Evolutionary conservation across 2,329 filamentous ascomycete genomes (phyloP), one percentile per base, ranked within the genome.

Genomic region (Neodidymelliopsis sp.): DNA sequence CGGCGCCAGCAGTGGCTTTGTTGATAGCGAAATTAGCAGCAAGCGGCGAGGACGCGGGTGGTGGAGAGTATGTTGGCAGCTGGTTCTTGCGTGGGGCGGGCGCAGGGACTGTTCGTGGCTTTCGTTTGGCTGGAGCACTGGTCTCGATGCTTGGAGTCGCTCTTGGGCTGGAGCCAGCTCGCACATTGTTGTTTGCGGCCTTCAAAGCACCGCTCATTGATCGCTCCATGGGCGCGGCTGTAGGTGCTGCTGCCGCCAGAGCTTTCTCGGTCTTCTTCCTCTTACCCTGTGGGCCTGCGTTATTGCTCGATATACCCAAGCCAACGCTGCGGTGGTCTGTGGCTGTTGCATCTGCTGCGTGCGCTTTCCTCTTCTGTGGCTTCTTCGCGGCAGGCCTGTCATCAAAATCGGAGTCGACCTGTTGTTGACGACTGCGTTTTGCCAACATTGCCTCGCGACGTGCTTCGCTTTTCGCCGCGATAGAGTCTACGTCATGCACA

Each of bases 371-470:
- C 53, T 78, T 79, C 22, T 81, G 80, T 53, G 70, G 68, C 70
- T 89, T 90, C 77, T 91, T 94, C 41, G 73, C 66, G 37, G 73
- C 66, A 0, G 64, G 71, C 27, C 76, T 71, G 39, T 95, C 91
- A 58, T 96, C 91, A 56, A 87, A 85, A 63, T 96, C 91, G 0
- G 88, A 90, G 55, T 95, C 91, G 24, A 83, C 80, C 51, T 88
- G 85, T 33, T 88, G 84, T 65, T 85, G 87, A 31, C 71, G 62
- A 57, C 84, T 83, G 55, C 85, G 88, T 69, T 89, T 90, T 29
- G 88, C 88, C 55, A 87, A 81, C 53, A 92, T 80, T 16, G 90
- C 89, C 72, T 96, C 91, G 67, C 93, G 91, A 57, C 90, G 83
- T 24, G 88, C 87, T 66, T 95, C 91, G 70, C 90, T 94, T 60